Evolutionary conservation across 352 stramenopile species (phyloP).

Genomic region (Phytophthora meadii): DNA sequence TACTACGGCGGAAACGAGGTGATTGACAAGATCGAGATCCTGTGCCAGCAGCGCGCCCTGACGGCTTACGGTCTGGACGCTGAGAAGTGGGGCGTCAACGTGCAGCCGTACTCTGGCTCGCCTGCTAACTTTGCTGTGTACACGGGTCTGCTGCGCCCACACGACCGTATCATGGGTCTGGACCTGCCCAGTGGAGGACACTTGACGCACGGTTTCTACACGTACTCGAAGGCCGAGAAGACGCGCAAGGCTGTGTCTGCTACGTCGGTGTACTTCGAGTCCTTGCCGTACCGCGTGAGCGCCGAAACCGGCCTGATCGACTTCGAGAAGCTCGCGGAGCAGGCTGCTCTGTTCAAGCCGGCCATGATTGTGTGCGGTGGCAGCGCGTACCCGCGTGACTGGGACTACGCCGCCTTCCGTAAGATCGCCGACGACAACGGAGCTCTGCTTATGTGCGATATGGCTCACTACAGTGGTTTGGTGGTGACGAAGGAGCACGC

Average conservation of each 20-base stretch:
- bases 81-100: conserved; percentile 98
- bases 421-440: conserved; percentile 99
- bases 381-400: conserved; percentile 98
- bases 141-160: conserved; percentile 96
- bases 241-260: conserved; percentile 98
- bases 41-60: conserved; percentile 96
- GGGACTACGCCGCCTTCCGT: conserved; percentile 98
- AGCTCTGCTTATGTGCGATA: conserved; percentile 98
- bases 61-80: conserved; percentile 93
- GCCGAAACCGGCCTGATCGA: conserved; percentile 97
- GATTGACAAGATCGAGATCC: conserved; percentile 96
- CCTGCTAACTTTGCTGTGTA: conserved; percentile 99
- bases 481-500: conserved; percentile 95
- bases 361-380: conserved; percentile 97
- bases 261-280: conserved; percentile 99
- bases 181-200: conserved; percentile 98
- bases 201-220: conserved; percentile 99
- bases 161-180: conserved; percentile 99
- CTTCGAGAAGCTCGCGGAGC: conserved; percentile 95
- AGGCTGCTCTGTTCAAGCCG: conserved; percentile 97
- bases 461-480: conserved; percentile 99
- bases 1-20: conserved; percentile 99
- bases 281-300: conserved; percentile 96
- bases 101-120: conserved; percentile 97
- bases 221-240: conserved; percentile 96